phyloP scores from a whole-genome alignment of 2,329 filamentous ascomycete genomes.

The Coniosporium uncinatum region DNA sequence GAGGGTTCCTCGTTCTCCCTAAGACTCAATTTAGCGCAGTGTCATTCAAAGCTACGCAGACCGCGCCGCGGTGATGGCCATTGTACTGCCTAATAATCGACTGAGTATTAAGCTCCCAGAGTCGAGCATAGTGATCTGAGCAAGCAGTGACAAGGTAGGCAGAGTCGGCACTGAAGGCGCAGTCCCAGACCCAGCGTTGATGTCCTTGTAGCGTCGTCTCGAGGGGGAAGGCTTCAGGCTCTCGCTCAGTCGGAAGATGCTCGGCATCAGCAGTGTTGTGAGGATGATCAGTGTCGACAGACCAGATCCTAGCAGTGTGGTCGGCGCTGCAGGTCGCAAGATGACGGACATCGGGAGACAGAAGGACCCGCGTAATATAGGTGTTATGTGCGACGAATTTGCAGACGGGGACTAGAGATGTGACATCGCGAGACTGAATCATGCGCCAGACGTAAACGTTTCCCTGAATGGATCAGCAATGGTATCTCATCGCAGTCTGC shows the following conservation, averaged over 20 bases:
- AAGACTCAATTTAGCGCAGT: conserved; percentile 24
- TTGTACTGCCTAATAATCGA: conserved; percentile 94
- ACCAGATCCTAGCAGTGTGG: conserved; percentile 96
- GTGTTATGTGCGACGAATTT: conserved; percentile 89
- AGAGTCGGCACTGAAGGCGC: conserved; percentile 88
- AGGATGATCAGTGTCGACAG: conserved; percentile 58
- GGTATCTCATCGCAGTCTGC: background rate
- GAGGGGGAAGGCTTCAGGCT: conserved; percentile 61
- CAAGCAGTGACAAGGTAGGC: conserved; percentile 93
- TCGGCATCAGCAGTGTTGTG: conserved; percentile 2
- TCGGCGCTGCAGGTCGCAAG: conserved; percentile 92
- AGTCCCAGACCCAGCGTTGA: conserved; percentile 98
- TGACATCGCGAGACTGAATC: conserved; percentile 75
- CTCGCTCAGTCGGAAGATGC: conserved; percentile 8
- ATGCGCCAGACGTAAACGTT: conserved; percentile 98
- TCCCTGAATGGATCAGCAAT: conserved; percentile 49
- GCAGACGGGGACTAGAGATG: conserved; percentile 79
- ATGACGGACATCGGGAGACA: conserved; percentile 91
- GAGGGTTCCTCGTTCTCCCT: too few species aligned
- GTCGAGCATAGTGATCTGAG: conserved; percentile 85
- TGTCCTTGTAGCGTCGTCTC: conserved; percentile 87
- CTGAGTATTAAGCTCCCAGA: conserved; percentile 86
- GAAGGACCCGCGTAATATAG: conserved; percentile 86
- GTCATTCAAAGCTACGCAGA: conserved; percentile 91
- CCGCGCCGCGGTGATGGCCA: conserved; percentile 85